Conservation (phyloP, 306 rosid genomes). For the Quercus cerris region DNA sequence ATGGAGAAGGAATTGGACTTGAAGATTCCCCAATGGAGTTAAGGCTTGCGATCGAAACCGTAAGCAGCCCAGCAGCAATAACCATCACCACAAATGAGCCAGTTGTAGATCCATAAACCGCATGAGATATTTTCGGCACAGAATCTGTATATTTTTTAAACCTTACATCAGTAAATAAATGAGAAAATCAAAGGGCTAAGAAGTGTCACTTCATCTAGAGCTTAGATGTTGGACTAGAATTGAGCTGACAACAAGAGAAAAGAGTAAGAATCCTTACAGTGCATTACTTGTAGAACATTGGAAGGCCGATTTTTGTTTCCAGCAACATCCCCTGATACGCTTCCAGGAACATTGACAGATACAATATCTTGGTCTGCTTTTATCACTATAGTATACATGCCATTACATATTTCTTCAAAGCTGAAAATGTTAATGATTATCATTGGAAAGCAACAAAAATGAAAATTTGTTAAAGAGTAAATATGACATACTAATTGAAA, state of each 20-base stretch:
- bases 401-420: slow-evolving; percentile 43
- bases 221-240: not conserved
- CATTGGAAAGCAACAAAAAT: slow-evolving; percentile 4
- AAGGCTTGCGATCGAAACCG: slow-evolving; percentile 80
- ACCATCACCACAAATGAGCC: slow-evolving; percentile 63
- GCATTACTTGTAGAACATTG: slow-evolving; percentile 81
- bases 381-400: slow-evolving; percentile 52
- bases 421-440: slow-evolving; percentile 37
- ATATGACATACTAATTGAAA: not conserved
- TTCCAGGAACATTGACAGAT: slow-evolving; percentile 66
- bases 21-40: slow-evolving; percentile 49
- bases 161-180: not conserved
- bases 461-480: not conserved
- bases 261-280: slow-evolving; percentile 50
- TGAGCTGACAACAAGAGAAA: not conserved
- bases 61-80: slow-evolving; percentile 66
- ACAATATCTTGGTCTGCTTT: slow-evolving; percentile 48
- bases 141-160: slow-evolving; percentile 56
- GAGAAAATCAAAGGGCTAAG: not conserved
- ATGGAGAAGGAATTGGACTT: slow-evolving; percentile 47
- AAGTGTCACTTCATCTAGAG: too few species aligned
- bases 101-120: slow-evolving; percentile 49
- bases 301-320: slow-evolving; percentile 87
- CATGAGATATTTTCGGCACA: slow-evolving; percentile 45
- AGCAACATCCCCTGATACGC: slow-evolving; percentile 61